Evolutionary conservation across 2,329 filamentous ascomycete species (phyloP), one percentile per base, ranked within the genome.

Genomic region (Botrytis hyacinthi): DNA sequence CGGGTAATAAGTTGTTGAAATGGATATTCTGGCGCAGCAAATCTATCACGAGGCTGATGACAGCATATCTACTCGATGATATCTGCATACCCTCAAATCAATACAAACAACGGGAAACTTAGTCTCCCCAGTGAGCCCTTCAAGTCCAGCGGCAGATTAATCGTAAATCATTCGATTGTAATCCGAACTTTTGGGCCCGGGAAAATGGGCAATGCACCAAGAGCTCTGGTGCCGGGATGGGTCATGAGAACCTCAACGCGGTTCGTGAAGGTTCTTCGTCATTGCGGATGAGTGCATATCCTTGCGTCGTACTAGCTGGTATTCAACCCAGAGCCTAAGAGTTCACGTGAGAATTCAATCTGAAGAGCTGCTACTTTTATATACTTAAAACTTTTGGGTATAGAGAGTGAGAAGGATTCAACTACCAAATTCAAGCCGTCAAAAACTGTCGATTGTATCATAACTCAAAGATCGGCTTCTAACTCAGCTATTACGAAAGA

Each of bases 41-140:
- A 29, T 54, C 5, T 3, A 16, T 54, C 14, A 29, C n/a, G 51
- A 54, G 26, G n/a, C 26, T 29, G 14, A 29, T 54, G 2, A 18
- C 14, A 29, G 6, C 14, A 54, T 54, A 29, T 8, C n/a, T 16
- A 54, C 51, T 18, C 5, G 5, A 54, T 18, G 5, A 2, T 2
- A 54, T 54, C 26, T 54, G n/a, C 26, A 54, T 7, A 10, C 26
- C 48, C 4, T 26, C 4, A 6, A 6, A n/a, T 51, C 48, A 51
- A 6, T 22, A 51, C 48, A 6, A 14, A 7, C 1, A n/a, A 14
- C 26, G 0, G 0, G 1, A 10, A n/a, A 51, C 14, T 1, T 0
- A n/a, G 26, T 51, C 10, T 51, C 0, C 5, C 10, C 10, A n/a
- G 22, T 22, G 10, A n/a, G 4, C 5, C 22, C 4, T 14, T 2